Conservation (phyloP, 805 yeast species). For the Yarrowia osloensis region DNA sequence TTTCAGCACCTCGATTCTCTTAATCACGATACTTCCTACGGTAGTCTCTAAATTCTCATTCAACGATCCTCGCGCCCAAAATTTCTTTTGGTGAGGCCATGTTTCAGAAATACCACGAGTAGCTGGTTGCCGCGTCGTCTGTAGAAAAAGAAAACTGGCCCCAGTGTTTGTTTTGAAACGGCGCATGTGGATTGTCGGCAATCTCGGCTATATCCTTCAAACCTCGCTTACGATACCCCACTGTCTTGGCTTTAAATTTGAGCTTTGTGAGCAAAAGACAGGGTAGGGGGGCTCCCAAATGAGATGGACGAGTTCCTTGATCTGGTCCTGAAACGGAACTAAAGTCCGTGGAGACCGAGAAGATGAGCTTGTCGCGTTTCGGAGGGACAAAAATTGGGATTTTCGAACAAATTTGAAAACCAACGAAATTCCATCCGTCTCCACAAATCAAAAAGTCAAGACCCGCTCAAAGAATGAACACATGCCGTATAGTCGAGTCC, state of each 20-base stretch:
- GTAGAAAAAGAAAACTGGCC: not conserved
- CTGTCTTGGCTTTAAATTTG: constrained; percentile 21
- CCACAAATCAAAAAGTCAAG: too few species aligned
- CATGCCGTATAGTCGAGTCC: not conserved
- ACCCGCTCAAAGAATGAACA: too few species aligned
- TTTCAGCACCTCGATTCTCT: too few species aligned
- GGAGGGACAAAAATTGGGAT: too few species aligned
- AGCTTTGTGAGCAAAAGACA: not conserved
- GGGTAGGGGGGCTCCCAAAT: not conserved
- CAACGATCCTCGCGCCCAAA: too few species aligned
- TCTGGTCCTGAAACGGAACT: not conserved
- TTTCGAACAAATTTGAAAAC: too few species aligned
- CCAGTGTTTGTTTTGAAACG: constrained; percentile 16
- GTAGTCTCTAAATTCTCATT: too few species aligned
- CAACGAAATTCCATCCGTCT: too few species aligned
- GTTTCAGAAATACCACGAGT: not conserved
- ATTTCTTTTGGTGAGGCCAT: not conserved
- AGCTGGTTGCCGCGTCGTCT: constrained; percentile 2
- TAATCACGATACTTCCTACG: too few species aligned
- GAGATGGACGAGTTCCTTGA: too few species aligned
- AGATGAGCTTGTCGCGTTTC: too few species aligned
- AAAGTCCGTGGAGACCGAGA: not conserved
- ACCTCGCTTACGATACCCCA: constrained; percentile 19
- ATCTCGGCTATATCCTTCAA: constrained; percentile 18
- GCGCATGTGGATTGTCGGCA: constrained; percentile 5